phyloP scores from a whole-genome alignment of 2,329 filamentous ascomycete genomes.

The Colletotrichum echinochloae region DNA sequence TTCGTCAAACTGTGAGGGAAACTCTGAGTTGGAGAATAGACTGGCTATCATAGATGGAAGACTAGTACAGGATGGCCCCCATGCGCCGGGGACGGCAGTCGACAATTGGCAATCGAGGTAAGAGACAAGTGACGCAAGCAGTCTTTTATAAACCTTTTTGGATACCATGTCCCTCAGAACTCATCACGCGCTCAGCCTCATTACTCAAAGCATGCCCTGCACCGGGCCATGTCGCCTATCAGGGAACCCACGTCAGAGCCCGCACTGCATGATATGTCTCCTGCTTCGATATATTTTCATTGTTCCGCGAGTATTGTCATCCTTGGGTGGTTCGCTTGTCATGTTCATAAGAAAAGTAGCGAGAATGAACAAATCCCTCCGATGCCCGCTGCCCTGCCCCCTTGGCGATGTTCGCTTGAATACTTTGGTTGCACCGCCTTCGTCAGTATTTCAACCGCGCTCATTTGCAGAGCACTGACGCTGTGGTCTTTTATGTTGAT shows the following conservation, averaged over 20 bases:
- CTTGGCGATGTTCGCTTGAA: background rate
- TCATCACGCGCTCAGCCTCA: background rate
- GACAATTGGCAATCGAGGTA: background rate
- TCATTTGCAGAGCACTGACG: background rate
- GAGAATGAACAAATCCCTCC: background rate
- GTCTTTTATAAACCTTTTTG: no score
- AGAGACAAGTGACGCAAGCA: background rate
- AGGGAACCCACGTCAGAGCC: background rate
- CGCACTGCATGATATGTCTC: background rate
- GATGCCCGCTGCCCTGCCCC: no score
- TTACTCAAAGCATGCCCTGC: background rate
- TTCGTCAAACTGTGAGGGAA: no score
- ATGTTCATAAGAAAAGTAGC: background rate
- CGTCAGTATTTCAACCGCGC: no score
- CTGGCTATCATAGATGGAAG: background rate
- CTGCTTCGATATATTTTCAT: background rate
- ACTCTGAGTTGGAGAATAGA: background rate
- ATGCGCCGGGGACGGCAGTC: background rate
- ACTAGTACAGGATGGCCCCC: background rate
- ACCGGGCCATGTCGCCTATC: constrained; percentile 4
- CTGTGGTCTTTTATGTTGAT: constrained; percentile 2
- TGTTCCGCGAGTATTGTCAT: no score
- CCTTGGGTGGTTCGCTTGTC: no score
- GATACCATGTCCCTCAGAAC: background rate
- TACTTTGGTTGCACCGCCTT: background rate